phyloP scores from a whole-genome alignment of 2,329 filamentous ascomycete species.

The Pseudopyricularia javanii region DNA sequence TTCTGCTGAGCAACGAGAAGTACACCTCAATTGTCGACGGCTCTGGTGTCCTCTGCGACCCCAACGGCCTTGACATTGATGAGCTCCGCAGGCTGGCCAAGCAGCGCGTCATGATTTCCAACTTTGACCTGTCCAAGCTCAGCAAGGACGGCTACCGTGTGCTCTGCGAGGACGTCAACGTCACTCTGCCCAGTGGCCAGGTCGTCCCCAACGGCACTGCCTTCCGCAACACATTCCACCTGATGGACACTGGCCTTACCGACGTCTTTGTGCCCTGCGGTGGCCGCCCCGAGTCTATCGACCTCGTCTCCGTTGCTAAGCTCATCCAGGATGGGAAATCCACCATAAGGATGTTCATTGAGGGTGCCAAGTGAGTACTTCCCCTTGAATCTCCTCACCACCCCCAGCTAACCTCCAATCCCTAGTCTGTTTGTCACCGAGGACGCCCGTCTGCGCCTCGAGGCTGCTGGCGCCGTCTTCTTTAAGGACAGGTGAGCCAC shows the following conservation, averaged over 20 bases:
- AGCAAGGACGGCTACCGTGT: conserved; percentile 84
- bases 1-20: conserved; percentile 88
- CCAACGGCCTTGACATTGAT: conserved; percentile 68
- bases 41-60: conserved; percentile 86
- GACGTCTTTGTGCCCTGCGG: conserved; percentile 94
- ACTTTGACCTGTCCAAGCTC: conserved; percentile 77
- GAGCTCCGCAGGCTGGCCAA: conserved; percentile 80
- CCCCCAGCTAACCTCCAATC: conserved; percentile 20
- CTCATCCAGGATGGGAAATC: conserved; percentile 85
- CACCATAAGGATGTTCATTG: conserved; percentile 88
- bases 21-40: conserved; percentile 95
- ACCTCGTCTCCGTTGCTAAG: conserved; percentile 74
- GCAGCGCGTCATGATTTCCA: conserved; percentile 75
- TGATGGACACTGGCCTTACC: conserved; percentile 63
- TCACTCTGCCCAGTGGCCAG: conserved; percentile 81
- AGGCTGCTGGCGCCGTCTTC: conserved; percentile 86
- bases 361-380: conserved; percentile 56
- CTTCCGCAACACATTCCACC: conserved; percentile 96
- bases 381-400: not conserved
- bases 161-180: conserved; percentile 78
- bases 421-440: conserved; percentile 80
- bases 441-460: conserved; percentile 88
- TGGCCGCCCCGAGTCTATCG: conserved; percentile 91
- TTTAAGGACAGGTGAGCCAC: conserved; percentile 80
- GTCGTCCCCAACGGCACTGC: conserved; percentile 79